Conservation (phyloP, 306 rosid species). For the Vicia villosa region DNA sequence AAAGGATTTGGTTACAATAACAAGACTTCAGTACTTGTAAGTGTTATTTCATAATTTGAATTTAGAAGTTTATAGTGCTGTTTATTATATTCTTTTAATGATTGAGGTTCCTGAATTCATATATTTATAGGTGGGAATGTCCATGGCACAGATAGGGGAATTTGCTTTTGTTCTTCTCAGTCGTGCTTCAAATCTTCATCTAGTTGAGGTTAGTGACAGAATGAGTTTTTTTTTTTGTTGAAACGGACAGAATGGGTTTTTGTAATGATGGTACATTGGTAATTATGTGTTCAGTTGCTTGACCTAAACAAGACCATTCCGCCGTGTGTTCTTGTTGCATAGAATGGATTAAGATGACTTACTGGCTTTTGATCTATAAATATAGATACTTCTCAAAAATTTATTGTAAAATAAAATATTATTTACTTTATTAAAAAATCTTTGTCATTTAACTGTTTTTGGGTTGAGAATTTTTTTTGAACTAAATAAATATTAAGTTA, state of each 20-base stretch:
- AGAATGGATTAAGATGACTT: neutral
- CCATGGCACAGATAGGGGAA: constrained; percentile 95
- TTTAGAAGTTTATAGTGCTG: constrained; percentile 28
- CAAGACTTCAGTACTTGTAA: constrained; percentile 91
- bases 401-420: neutral
- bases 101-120: constrained; percentile 23
- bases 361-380: neutral
- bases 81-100: constrained; percentile 14
- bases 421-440: neutral
- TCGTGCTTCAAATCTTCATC: constrained; percentile 97
- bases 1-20: constrained; percentile 96
- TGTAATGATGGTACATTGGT: constrained; percentile 11
- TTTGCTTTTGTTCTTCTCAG: constrained; percentile 98
- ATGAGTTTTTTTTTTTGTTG: too few relatives aligned
- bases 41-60: constrained; percentile 42
- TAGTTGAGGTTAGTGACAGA: constrained; percentile 76
- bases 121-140: constrained; percentile 82
- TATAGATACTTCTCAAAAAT: neutral
- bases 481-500: neutral
- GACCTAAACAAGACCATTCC: constrained; percentile 8
- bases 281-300: constrained; percentile 13
- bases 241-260: too few relatives aligned
- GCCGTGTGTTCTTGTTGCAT: neutral
- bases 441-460: neutral
- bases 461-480: neutral